Evolutionary conservation across 176 grass and related monocot species (phyloP), one percentile per base, ranked within the genome.

Genomic region (Musa schizocarpa): DNA sequence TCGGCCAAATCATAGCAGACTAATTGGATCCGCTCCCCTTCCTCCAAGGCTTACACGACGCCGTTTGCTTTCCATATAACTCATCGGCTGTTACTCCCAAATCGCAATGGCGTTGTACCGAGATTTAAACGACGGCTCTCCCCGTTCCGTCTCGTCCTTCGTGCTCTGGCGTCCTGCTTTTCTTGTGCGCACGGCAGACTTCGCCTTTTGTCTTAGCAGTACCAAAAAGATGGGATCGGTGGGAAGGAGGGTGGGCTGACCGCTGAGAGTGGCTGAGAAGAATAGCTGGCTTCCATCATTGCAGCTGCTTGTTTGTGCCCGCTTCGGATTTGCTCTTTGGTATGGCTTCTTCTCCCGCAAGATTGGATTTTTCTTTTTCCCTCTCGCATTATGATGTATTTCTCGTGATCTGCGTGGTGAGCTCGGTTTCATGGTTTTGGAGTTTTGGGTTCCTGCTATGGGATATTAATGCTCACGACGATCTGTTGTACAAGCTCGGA

Each of bases 251-350:
- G 59, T 69, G 77, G 53, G 29, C 29, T 34, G 29, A 34, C 29
- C 29, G 26, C 3, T 58, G 77, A 79, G 77, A 29, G 25, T 54
- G 27, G 65, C 16, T 24, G 66, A 49, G 63, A 58, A 79, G 70
- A 25, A 66, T 17, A 22, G 53, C 17, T 56, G 10, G 51, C 29
- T 34, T 34, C 29, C 29, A 34, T 34, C 29, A 34, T 34, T 4
- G n/a, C 65, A 50, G 77, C 50, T 59, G 53, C 53, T 79, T 69
- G 52, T 58, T 11, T 50, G 75, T 50, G 61, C 6, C n/a, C n/a
- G 50, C 50, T 65, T 77, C 62, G 57, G 23, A 8, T 79, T 70
- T 71, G 65, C 11, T 22, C 65, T 13, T 20, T 59, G 53, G 53
- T 61, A 24, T 27, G 65, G 16, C 34, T 29, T 69, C 34, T 58